phyloP scores from a whole-genome alignment of 2,329 filamentous ascomycete species.

The Ceratocystis diversiconidia region DNA sequence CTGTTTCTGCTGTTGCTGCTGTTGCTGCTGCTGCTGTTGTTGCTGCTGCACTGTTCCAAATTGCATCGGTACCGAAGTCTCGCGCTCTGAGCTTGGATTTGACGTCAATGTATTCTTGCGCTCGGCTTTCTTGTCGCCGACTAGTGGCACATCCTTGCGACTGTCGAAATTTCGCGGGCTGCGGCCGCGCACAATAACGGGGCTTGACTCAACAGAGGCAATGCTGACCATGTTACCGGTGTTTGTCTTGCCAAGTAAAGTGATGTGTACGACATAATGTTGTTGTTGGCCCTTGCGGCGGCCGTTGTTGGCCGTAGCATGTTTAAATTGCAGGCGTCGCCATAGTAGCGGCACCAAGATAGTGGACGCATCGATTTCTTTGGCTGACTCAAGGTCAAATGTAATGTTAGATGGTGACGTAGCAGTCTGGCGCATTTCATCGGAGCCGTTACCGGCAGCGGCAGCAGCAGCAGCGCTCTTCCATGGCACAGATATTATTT shows the following conservation, averaged over 20 bases:
- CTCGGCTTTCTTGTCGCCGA: conserved; percentile 36
- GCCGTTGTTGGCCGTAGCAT: conserved; percentile 92
- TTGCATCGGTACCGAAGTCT: conserved; percentile 18
- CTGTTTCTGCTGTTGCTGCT: too few relatives aligned
- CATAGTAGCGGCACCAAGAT: conserved; percentile 75
- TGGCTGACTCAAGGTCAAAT: conserved; percentile 41
- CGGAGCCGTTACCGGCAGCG: conserved; percentile 25
- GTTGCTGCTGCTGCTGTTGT: background rate
- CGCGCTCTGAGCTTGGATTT: conserved; percentile 20
- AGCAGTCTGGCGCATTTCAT: conserved; percentile 36
- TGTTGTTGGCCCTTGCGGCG: conserved; percentile 87
- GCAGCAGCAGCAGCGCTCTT: conserved; percentile 54
- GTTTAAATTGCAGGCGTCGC: conserved; percentile 91
- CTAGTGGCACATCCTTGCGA: conserved; percentile 69
- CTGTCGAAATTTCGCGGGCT: conserved; percentile 92
- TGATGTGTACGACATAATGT: conserved; percentile 81
- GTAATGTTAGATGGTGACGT: conserved; percentile 39
- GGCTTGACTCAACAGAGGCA: conserved; percentile 74
- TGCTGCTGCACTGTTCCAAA: conserved; percentile 15
- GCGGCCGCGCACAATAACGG: conserved; percentile 87
- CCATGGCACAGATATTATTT: conserved; percentile 95
- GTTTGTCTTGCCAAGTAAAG: conserved; percentile 62
- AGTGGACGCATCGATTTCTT: conserved; percentile 63
- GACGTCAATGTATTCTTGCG: conserved; percentile 27
- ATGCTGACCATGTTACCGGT: conserved; percentile 55